Base-by-base conservation (phyloP, 495 filamentous ascomycete genomes). In the Lophium mytilinum region DNA sequence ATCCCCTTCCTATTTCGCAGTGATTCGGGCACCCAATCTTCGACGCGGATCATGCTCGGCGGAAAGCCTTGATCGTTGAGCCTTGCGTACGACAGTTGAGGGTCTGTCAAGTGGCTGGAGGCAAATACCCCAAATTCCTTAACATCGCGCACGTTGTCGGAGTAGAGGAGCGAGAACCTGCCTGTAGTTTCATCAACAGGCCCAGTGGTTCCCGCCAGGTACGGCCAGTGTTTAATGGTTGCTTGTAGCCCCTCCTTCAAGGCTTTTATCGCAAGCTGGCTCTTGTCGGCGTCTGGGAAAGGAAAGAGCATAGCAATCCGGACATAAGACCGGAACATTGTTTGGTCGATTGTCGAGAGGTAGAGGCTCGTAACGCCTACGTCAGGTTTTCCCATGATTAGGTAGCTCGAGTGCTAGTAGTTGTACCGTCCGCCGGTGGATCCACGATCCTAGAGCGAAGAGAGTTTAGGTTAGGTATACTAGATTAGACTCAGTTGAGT, bases 181-280 rank as follows among this genome's bases (percentile, higher is more conserved):
- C 53, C 53, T 0, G 52, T 53, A 36, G 57, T 14, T 3, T 15
- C 1, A 36, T 53, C 53, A 9, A 15, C 54, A 6, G 36, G 59
- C 9, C 59, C 39, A 24, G 57, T 21, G 10, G 33, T 50, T 4
- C 59, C 59, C 42, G 59, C 59, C 15, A 62, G 42, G 54, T 30
- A 62, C 12, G 59, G 59, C 15, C 53, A 37, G 3, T 36, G 6
- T 2, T 8, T 36, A 0, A 62, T 30, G 40, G 55, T 52, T 8
- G 17, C 50, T n/a, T 37, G 50, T 12, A 62, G 33, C 11, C 54
- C 59, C 6, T 36, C 40, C 9, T n/a, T n/a, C 15, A 62, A 50
- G 21, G 59, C 54, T 5, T 46, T 36, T 50, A 57, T 42, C 6
- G 59, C 59, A 21, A 34, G 36, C 19, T 58, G 55, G 0, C 24